Evolutionary conservation across 352 stramenopile species (phyloP), one percentile per base, ranked within the genome.

Genomic region (Phytophthora kernoviae): DNA sequence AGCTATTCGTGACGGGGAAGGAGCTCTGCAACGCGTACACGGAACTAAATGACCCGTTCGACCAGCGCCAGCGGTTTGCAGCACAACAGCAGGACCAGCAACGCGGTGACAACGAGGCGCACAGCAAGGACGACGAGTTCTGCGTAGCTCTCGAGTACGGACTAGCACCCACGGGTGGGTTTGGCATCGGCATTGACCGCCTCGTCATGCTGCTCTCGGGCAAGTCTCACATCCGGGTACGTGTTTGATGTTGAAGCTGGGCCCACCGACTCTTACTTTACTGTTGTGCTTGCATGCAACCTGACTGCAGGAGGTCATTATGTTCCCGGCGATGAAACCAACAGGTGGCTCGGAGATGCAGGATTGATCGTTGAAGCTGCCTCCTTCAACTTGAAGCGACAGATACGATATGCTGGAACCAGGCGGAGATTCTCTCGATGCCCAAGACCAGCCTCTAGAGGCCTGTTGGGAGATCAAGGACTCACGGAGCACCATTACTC

Each of bases 291-390:
- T 52, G 6, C 43, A 54, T 51, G 15, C 21, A 7, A n/a, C 42
- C 15, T 54, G 39, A 33, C 24, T 74, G 24, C 96, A 99, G 87
- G 98, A 99, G 76, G 97, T 99, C 22, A 90, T 99, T 51, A 78
- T 99, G 47, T 99, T 99, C 79, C 98, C 98, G 32, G 97, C 97
- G 15, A 99, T 99, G 97, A 99, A 99, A 73, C 96, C 68, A 15
- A 83, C 78, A 54, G 60, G 69, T 10, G 58, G 65, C 32, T 26
- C 15, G 24, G 26, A 46, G 44, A 42, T 21, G 15, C 37, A 47
- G 41, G 22, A 47, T 3, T 15, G 20, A 12, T 47, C 50, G 14
- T 67, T 71, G 56, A 67, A 71, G 30, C 65, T 67, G 61, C 1
- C 33, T n/a, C 4, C 60, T 60, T 69, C 61, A 65, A 68, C 46